A percentile compares a stretch with the other conserved stretches of the same genome.
Conservation (phyloP, 805 yeast species). For the Tetrapisispora pingtungensis region DNA sequence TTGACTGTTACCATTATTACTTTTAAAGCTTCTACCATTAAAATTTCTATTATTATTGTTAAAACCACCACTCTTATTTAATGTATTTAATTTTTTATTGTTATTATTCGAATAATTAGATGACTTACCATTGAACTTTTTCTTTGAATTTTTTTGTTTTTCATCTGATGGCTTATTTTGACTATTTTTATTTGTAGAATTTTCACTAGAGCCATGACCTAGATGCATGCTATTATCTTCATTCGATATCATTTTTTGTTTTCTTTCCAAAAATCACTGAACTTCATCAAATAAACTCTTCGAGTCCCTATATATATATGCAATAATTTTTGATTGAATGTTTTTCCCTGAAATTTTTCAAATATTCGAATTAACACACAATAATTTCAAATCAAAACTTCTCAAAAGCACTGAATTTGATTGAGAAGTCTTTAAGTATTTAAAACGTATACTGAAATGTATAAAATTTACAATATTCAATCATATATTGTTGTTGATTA, state of each 20-base stretch:
- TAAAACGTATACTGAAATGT: no score
- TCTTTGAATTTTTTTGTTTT: background rate
- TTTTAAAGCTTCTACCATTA: background rate
- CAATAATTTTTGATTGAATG: no score
- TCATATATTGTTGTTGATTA: no score
- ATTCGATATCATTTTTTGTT: background rate
- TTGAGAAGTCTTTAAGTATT: no score
- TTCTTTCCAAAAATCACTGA: background rate
- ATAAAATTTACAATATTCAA: no score
- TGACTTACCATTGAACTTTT: background rate
- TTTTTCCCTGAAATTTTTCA: no score
- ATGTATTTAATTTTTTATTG: background rate
- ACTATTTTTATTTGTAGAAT: background rate
- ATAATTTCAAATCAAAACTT: no score
- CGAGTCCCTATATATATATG: no score
- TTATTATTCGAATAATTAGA: background rate
- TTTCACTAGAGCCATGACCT: background rate
- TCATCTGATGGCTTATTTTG: background rate
- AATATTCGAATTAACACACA: no score
- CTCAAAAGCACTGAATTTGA: no score
- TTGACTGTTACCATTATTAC: background rate
- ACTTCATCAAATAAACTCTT: background rate
- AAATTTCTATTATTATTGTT: background rate
- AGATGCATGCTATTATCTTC: background rate
- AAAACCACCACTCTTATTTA: background rate